Evolutionary conservation across 768 basidiomycete genomes (phyloP).

Genomic region (Amanita subjunquillea): DNA sequence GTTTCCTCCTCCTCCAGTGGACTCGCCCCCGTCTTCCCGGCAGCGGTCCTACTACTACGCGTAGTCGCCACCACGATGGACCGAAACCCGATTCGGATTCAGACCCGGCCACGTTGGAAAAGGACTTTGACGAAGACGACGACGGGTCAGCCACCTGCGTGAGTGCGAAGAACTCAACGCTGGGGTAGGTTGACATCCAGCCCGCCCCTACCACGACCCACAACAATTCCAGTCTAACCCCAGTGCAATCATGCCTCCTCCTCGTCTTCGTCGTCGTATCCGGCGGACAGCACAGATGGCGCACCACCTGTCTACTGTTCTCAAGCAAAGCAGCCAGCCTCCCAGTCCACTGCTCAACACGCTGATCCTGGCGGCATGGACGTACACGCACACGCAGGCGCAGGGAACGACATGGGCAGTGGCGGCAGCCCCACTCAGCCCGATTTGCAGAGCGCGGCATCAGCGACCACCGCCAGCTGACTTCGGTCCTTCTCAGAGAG

Average conservation of each 20-base stretch:
- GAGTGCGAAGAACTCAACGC: background rate
- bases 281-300: background rate
- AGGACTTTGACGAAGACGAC: background rate
- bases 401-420: too few species aligned
- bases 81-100: background rate
- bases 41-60: too few species aligned
- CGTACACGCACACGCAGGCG: too few species aligned
- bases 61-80: background rate
- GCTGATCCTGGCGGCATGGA: too few species aligned
- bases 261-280: background rate
- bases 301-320: background rate
- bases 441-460: too few species aligned
- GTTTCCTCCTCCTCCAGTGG: background rate
- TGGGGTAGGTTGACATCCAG: background rate
- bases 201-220: background rate
- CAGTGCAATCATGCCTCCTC: background rate
- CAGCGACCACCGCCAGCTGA: too few species aligned
- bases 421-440: too few species aligned
- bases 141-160: background rate
- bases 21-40: too few species aligned
- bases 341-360: too few species aligned
- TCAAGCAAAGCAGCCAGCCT: background rate
- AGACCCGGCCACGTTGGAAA: too few species aligned
- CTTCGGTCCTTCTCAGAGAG: background rate
- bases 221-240: background rate